Conservation (phyloP, 1,139 yeast genomes). For the Scheffersomyces titani region DNA sequence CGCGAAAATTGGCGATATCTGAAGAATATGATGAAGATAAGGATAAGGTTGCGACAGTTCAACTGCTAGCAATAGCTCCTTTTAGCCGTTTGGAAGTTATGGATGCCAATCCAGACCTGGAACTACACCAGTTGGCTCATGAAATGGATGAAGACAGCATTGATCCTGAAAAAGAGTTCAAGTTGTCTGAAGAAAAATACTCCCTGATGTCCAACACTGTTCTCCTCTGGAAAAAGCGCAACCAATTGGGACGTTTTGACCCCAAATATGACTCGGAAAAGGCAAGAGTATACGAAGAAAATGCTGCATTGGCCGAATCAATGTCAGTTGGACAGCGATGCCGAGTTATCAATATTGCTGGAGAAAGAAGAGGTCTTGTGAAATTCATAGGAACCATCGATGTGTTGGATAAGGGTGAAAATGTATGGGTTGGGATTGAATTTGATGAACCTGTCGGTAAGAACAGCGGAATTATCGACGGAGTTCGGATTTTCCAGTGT, state of each 20-base stretch:
- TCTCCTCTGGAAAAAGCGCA: conserved; percentile 69
- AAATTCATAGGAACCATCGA: conserved; percentile 67
- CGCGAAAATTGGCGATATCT: conserved; percentile 19
- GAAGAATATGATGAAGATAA: conserved; percentile 16
- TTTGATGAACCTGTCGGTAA: conserved; percentile 53
- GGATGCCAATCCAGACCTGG: conserved; percentile 55
- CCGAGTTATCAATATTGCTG: conserved; percentile 43
- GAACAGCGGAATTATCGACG: conserved; percentile 43
- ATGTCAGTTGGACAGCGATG: conserved; percentile 40
- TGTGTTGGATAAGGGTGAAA: conserved; percentile 50
- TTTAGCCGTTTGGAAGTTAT: conserved; percentile 53
- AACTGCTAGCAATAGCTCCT: conserved; percentile 29
- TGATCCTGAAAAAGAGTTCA: conserved; percentile 42
- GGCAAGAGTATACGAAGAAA: conserved; percentile 21
- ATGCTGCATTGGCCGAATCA: conserved; percentile 22
- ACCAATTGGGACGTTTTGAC: conserved; percentile 72
- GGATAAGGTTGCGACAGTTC: conserved; percentile 14
- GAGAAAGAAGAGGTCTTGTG: conserved; percentile 68
- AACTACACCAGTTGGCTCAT: conserved; percentile 37
- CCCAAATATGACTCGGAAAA: conserved; percentile 44
- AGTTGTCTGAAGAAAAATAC: conserved; percentile 69
- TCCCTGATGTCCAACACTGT: conserved; percentile 62
- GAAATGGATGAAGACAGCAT: conserved; percentile 37
- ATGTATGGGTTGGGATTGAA: conserved; percentile 49
- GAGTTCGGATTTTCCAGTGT: conserved; percentile 35